Percentiles rank a stretch among this genome's conserved stretches.
phyloP scores from a whole-genome alignment of 2,329 filamentous ascomycete genomes.

The Talaromyces pinophilus region DNA sequence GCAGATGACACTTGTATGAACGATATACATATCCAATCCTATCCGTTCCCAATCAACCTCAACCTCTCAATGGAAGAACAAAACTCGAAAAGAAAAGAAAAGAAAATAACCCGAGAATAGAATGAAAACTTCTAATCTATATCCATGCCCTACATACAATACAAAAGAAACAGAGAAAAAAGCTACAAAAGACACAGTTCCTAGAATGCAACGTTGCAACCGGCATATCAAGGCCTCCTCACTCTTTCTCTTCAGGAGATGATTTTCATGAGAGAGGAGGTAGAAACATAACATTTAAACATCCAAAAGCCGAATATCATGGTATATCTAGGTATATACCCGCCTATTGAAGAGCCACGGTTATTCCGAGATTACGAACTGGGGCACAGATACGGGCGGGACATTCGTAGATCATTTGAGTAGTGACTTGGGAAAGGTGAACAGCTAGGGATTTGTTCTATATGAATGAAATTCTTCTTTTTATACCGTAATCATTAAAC shows the following conservation, averaged over 20 bases:
- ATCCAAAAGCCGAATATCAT: slow-evolving; percentile 42
- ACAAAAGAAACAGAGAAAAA: slow-evolving; percentile 9
- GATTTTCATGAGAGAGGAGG: slow-evolving; percentile 46
- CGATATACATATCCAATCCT: slow-evolving; percentile 14
- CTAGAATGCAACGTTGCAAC: slow-evolving; percentile 14
- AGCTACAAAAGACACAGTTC: neutral
- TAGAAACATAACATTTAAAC: slow-evolving; percentile 35
- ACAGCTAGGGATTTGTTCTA: neutral
- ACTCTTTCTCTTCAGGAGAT: slow-evolving; percentile 29
- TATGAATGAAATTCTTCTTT: slow-evolving; percentile 2
- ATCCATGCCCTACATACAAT: neutral
- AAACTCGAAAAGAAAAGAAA: neutral
- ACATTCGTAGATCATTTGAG: slow-evolving; percentile 44
- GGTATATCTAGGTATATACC: slow-evolving; percentile 24
- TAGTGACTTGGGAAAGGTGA: neutral
- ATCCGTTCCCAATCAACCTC: neutral
- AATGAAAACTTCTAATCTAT: neutral
- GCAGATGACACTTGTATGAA: slow-evolving; percentile 13
- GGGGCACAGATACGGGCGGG: slow-evolving; percentile 69
- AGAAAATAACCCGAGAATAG: neutral
- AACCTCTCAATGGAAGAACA: neutral
- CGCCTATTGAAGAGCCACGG: slow-evolving; percentile 66
- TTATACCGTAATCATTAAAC: slow-evolving; percentile 8
- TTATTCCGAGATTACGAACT: slow-evolving; percentile 55
- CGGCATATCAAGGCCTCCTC: slow-evolving; percentile 52